These are phyloP conservation scores for Candida broadrunensis DNA, from an alignment of 805 yeast species.

Conservation along the genomic window DNA sequence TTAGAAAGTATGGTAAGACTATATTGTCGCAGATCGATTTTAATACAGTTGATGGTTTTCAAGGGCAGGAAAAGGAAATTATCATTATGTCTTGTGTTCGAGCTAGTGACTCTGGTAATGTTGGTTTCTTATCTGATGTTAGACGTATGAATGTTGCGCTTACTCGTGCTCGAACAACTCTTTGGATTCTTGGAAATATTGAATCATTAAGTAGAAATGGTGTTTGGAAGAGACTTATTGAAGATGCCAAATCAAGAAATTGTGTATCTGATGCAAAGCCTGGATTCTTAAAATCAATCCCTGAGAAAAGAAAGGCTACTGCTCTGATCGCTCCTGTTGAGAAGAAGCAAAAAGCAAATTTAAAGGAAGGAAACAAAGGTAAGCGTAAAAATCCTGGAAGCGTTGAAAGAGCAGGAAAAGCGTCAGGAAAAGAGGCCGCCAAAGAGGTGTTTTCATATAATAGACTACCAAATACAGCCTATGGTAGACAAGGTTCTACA, in stretches of 20 bases:
- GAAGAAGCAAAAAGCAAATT: no score
- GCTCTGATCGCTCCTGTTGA: background rate
- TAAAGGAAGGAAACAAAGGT: no score
- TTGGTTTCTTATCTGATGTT: conserved; percentile 87
- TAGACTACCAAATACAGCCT: background rate
- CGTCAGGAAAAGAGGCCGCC: no score
- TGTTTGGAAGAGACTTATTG: conserved; percentile 71
- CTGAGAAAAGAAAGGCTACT: no score
- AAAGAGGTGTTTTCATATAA: no score
- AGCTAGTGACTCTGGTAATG: conserved; percentile 63
- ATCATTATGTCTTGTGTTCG: conserved; percentile 95
- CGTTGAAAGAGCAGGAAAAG: no score
- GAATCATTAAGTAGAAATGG: conserved; percentile 60
- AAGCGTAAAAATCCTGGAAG: no score
- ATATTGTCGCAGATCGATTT: conserved; percentile 73
- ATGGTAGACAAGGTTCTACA: background rate
- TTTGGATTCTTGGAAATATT: conserved; percentile 88
- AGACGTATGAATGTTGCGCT: conserved; percentile 97
- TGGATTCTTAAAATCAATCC: conserved; percentile 27
- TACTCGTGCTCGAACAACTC: conserved; percentile 87
- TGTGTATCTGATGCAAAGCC: conserved; percentile 29
- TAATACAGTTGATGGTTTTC: conserved; percentile 96
- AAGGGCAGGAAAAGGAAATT: conserved; percentile 85
- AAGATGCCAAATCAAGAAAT: conserved; percentile 57
- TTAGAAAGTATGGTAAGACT: conserved; percentile 55